Evolutionary conservation across 1,284 basidiomycete species (phyloP), one percentile per base, ranked within the genome.

Genomic region (Rhodotorula sp.): DNA sequence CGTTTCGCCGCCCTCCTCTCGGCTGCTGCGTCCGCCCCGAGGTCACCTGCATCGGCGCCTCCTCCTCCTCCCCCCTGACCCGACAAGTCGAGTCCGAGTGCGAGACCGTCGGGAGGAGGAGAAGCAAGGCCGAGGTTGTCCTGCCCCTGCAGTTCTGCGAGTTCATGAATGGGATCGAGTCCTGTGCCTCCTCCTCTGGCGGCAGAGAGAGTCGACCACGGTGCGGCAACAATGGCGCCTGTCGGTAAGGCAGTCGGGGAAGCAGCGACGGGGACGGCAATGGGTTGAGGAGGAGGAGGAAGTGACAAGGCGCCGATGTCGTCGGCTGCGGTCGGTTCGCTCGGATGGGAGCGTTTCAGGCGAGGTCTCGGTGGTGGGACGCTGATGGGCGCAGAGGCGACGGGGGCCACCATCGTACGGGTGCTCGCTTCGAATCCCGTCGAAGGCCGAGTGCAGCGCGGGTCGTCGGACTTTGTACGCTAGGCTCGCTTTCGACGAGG

Each of bases 341-440:
- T 46, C 21, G 61, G 62, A 58, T 66, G 70, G 5, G 64, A 52
- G 29, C 70, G 67, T 29, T 72, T 72, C 31, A 72, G 51, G 26
- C 67, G 64, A 0, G 70, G 67, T 0, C 70, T 48, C 2, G 67
- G 51, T 0, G 57, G 34, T 20, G 47, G 16, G 26, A 23, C 23
- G 18, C 26, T 47, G n/a, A 23, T 29, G 23, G 52, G 39, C 7
- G 34, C 14, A 60, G 48, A 14, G 34, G 62, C 23, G 49, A 20
- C 49, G 49, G 49, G 49, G n/a, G 49, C 16, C 12, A 51, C 49
- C 39, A 43, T 43, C 39, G 39, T 43, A 43, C 39, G 39, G 39
- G 39, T 43, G 39, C 39, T 14, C 39, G 12, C 39, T 43, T 43
- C 8, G 39, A 43, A 43, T 43, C 39, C 39, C 8, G 39, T 51